Conservation (phyloP, 2,329 filamentous ascomycete genomes). For the Macrophomina pseudophaseolina region DNA sequence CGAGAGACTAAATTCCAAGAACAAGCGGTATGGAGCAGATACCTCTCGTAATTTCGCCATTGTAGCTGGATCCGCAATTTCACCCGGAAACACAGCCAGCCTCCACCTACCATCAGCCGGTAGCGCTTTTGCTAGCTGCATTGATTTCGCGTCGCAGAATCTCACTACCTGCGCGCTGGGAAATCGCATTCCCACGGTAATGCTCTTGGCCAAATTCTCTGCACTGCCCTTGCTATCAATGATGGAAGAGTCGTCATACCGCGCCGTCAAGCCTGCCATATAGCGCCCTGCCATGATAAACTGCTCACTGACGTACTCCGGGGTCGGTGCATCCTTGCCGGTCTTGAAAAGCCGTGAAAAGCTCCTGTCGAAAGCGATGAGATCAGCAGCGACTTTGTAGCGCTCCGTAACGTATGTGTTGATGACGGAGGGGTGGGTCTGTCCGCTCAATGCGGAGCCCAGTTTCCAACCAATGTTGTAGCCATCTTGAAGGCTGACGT, state of each 20-base stretch:
- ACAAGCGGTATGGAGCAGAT: background rate
- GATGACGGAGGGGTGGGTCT: slow-evolving; percentile 52
- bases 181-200: slow-evolving; percentile 55
- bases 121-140: slow-evolving; percentile 58
- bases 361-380: slow-evolving; percentile 66
- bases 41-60: slow-evolving; percentile 5
- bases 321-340: slow-evolving; percentile 43
- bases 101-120: slow-evolving; percentile 60
- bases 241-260: slow-evolving; percentile 59
- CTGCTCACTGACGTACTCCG: slow-evolving; percentile 59
- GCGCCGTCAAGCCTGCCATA: slow-evolving; percentile 63
- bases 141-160: slow-evolving; percentile 62
- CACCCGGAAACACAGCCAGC: slow-evolving; percentile 56
- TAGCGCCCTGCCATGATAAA: slow-evolving; percentile 64
- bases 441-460: slow-evolving; percentile 46
- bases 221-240: slow-evolving; percentile 45
- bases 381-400: slow-evolving; percentile 49
- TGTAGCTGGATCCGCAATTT: slow-evolving; percentile 41
- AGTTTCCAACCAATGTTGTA: slow-evolving; percentile 66
- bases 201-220: slow-evolving; percentile 44
- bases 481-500: slow-evolving; percentile 64
- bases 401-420: slow-evolving; percentile 68
- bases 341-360: slow-evolving; percentile 57
- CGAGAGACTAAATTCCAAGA: too few relatives aligned
- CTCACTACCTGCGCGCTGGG: slow-evolving; percentile 64